Evolutionary conservation across 371 early-diverging fungal species (phyloP), one percentile per base, ranked within the genome.

Genomic region (Actinomortierella ambigua): DNA sequence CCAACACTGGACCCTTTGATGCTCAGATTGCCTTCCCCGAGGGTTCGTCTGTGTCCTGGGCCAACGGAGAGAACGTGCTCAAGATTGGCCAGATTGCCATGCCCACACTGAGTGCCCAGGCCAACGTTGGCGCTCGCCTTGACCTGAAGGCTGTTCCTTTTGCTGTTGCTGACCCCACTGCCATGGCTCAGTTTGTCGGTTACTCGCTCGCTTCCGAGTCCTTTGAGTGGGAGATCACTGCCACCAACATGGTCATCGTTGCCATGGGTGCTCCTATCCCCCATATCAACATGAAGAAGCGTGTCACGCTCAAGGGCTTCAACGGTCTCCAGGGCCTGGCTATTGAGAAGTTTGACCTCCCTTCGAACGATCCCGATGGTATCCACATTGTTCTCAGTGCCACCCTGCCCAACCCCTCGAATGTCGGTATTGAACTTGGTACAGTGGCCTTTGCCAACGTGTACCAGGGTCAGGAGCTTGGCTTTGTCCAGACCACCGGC

Each of bases 261-360:
- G 85, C 85, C 56, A 76, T 86, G 49, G 82, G 82, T 34, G 82
- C 73, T 46, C 79, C 78, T n/a, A 84, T 86, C 53, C 79, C 68
- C 18, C 75, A 73, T 41, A 83, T 85, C 60, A 55, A 66, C 53
- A 79, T 85, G 80, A 83, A 79, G 71, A 75, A 81, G 52, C 75
- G 69, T 27, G 86, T 85, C 23, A 76, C 57, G 8, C 81, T 85
- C 53, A 61, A 73, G 39, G 57, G 68, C 0, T 83, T 84, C 69
- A 68, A 84, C 57, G 70, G 70, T 22, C 62, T 69, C 49, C 57
- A 69, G 52, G 66, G 57, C 29, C 43, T 58, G 34, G 44, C 42
- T 28, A 65, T 69, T 15, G 44, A 54, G 23, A 61, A 58, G 53
- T 69, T 59, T 43, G 70, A 69, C 34, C 60, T 85, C 29, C 86